Percentiles rank a stretch among this genome's conserved stretches.
These are phyloP conservation scores for Primulina tabacum DNA, from an alignment of 257 asterid genomes.

Conservation along the genomic window DNA sequence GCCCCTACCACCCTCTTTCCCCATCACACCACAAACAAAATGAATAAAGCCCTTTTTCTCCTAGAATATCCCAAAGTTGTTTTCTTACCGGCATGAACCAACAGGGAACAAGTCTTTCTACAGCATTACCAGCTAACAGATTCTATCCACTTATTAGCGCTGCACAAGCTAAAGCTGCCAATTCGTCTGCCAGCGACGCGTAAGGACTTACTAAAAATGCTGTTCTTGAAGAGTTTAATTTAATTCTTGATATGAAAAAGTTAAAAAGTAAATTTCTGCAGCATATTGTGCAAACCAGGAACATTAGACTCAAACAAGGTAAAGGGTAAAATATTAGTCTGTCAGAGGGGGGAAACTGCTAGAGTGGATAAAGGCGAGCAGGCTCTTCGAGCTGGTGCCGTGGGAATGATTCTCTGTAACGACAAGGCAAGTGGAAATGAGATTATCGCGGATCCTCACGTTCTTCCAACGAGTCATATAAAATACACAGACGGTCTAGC, in stretches of 20 bases:
- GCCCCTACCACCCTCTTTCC: neutral
- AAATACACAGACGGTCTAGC: constrained; percentile 39
- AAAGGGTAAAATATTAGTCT: constrained; percentile 58
- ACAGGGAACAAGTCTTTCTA: constrained; percentile 47
- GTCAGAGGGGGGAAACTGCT: constrained; percentile 39
- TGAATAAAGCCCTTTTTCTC: neutral
- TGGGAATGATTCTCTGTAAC: constrained; percentile 58
- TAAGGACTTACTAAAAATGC: constrained; percentile 20
- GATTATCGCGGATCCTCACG: constrained; percentile 34
- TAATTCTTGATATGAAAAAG: neutral
- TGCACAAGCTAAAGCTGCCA: constrained; percentile 31
- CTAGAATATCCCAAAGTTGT: neutral
- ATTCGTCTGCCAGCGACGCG: constrained; percentile 38
- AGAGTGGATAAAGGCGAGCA: constrained; percentile 39
- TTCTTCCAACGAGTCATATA: constrained; percentile 55
- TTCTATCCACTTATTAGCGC: constrained; percentile 42
- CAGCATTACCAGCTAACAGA: constrained; percentile 26
- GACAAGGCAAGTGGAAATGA: constrained; percentile 20
- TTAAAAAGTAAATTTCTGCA: constrained; percentile 23
- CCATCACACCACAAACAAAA: no score
- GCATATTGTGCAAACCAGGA: constrained; percentile 36
- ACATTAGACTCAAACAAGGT: constrained; percentile 43
- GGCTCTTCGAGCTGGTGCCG: constrained; percentile 56
- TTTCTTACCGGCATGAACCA: neutral
- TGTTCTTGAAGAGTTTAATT: neutral